Percentiles rank a stretch among this genome's conserved stretches.
Evolutionary conservation across 805 yeast genomes (phyloP).

Genomic region (Saccharomycopsis sp.): DNA sequence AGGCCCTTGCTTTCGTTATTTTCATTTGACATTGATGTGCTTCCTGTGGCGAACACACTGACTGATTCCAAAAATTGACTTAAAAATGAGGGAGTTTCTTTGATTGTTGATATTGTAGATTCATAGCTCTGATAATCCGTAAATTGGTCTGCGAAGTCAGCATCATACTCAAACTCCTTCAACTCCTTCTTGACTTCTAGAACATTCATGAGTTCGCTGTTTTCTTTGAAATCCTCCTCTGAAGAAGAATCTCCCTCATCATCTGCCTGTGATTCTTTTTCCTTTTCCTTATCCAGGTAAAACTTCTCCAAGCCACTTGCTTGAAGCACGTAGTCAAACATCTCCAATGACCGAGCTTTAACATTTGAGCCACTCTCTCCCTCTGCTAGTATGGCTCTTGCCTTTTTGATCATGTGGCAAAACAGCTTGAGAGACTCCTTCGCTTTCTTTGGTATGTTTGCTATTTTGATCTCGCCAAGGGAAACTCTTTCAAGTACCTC

Average conservation of each 20-base stretch:
- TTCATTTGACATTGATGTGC: too few species aligned
- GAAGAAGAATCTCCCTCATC: background rate
- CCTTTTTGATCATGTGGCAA: conserved; percentile 24
- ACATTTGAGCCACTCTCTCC: too few species aligned
- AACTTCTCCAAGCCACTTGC: conserved; percentile 4
- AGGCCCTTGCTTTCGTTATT: conserved; percentile 22
- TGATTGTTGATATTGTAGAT: conserved; percentile 1
- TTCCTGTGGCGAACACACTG: conserved; percentile 28
- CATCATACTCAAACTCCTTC: conserved; percentile 25
- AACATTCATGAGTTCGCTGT: conserved; percentile 30
- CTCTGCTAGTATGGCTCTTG: conserved; percentile 25
- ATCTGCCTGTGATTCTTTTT: background rate
- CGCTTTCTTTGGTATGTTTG: background rate
- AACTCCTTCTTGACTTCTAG: conserved; percentile 34
- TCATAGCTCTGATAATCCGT: background rate
- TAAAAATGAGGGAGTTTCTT: conserved; percentile 21
- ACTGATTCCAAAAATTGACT: conserved; percentile 30
- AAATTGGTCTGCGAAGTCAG: conserved; percentile 4
- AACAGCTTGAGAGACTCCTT: conserved; percentile 22
- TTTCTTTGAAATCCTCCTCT: conserved; percentile 12
- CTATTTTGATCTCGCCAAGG: conserved; percentile 7
- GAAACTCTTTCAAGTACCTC: conserved; percentile 2
- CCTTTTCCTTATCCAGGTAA: conserved; percentile 2
- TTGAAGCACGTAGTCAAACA: conserved; percentile 7
- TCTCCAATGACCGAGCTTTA: background rate